Evolutionary conservation across 305 asterid genomes (phyloP).

Genomic region (Rubia tinctorum): DNA sequence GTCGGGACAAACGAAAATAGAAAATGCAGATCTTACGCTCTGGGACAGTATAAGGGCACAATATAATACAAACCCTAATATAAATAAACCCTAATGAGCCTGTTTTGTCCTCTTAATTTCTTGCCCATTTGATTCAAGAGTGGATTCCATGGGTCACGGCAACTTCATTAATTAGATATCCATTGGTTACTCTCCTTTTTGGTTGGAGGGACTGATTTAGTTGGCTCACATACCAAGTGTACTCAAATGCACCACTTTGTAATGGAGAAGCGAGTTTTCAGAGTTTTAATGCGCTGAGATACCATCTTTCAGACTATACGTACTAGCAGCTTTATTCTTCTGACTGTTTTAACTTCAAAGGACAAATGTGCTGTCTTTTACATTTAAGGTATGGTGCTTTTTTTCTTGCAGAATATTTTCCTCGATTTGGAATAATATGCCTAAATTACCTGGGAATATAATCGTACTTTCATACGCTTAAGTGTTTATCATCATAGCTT

Average conservation of each 20-base stretch:
- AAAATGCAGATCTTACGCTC: too few species aligned
- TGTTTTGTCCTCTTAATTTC: background rate
- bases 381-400: background rate
- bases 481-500: background rate
- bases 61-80: background rate
- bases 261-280: background rate
- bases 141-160: too few species aligned
- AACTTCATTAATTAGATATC: background rate
- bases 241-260: background rate
- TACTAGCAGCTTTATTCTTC: background rate
- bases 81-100: background rate
- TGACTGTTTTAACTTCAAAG: background rate
- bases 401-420: slow-evolving; percentile 2
- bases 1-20: too few species aligned
- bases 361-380: background rate
- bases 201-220: background rate
- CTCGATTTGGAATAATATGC: background rate
- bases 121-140: too few species aligned
- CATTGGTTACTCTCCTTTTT: background rate
- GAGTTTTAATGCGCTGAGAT: background rate
- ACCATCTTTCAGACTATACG: background rate
- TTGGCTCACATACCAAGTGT: background rate
- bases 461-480: background rate
- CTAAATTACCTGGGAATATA: background rate
- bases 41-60: too few species aligned